Base-by-base conservation (phyloP, 2,329 filamentous ascomycete species). In the Whalleya microplaca region DNA sequence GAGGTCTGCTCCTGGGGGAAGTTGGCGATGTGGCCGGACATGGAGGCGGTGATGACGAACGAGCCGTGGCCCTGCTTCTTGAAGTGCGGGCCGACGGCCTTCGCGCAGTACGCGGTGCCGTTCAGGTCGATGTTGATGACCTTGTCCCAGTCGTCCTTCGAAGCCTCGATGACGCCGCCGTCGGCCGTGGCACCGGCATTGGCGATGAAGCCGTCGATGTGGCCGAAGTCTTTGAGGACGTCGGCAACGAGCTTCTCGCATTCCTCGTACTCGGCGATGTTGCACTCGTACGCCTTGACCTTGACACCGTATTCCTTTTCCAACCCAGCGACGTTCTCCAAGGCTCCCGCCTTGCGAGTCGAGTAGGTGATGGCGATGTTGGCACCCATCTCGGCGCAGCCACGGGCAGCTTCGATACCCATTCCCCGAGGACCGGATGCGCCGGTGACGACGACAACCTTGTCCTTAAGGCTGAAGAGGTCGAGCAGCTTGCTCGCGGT, bases 141-240 rank as follows among this genome's bases (percentile, higher is more conserved):
- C 49, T 82, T 79, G 55, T 79, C 79, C 74, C 88, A 88, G 68
- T 83, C 81, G 18, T 81, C 76, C 20, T 84, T 69, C 12, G 80
- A 73, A 21, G 80, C 81, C 21, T 85, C 81, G 21, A 86, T 75
- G 68, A 84, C 80, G 8, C 82, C 74, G 1, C 81, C 83, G 64
- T 86, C 75, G 1, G 78, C 84, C 1, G 83, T 81, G 49, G 85
- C 82, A 37, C 84, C 88, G 41, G 82, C 87, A 73, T 92, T 92
- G 66, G 89, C 89, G 51, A 92, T 83, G 65, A 92, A 91, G 59
- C 87, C 83, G 63, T 92, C 89, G 55, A 92, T 84, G 47, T 85
- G 84, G 66, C 87, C 86, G 70, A 92, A 93, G 69, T 93, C 90
- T 64, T 78, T 76, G 70, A 89, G 81, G 62, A 92, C 86, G 32